These are phyloP conservation scores for Trypethelium eluteriae DNA, from an alignment of 495 filamentous ascomycete genomes.

Conservation along the genomic window DNA sequence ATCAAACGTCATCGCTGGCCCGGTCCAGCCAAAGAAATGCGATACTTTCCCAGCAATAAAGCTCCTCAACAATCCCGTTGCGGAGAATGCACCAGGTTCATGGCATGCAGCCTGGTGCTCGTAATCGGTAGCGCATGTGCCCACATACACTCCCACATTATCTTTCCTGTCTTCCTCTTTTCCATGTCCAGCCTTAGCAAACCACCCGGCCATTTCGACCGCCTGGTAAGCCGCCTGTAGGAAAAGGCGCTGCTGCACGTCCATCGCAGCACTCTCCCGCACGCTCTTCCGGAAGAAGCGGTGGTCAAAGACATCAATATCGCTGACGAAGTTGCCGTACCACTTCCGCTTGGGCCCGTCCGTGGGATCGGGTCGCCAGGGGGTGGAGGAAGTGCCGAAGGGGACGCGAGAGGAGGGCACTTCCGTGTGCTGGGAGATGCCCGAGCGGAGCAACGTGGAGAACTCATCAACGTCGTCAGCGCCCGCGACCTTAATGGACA, in stretches of 20 bases:
- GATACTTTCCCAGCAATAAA: slow-evolving; percentile 31
- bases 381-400: slow-evolving; percentile 29
- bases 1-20: slow-evolving; percentile 18
- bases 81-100: slow-evolving; percentile 17
- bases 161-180: neutral
- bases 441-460: slow-evolving; percentile 38
- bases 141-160: neutral
- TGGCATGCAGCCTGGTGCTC: slow-evolving; percentile 25
- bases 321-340: slow-evolving; percentile 43
- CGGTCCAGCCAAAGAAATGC: slow-evolving; percentile 18
- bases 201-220: slow-evolving; percentile 16
- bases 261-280: slow-evolving; percentile 5
- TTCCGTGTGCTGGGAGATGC: slow-evolving; percentile 40
- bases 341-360: slow-evolving; percentile 34
- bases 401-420: slow-evolving; percentile 37
- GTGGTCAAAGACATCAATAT: slow-evolving; percentile 10
- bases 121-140: slow-evolving; percentile 24
- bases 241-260: slow-evolving; percentile 12
- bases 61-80: slow-evolving; percentile 26
- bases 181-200: neutral
- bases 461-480: slow-evolving; percentile 44
- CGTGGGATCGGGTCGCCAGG: neutral
- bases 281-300: slow-evolving; percentile 10
- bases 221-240: slow-evolving; percentile 12
- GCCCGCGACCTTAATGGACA: slow-evolving; percentile 44